Base-by-base conservation (phyloP, 331 rosid genomes). In the Cydonia oblonga region DNA sequence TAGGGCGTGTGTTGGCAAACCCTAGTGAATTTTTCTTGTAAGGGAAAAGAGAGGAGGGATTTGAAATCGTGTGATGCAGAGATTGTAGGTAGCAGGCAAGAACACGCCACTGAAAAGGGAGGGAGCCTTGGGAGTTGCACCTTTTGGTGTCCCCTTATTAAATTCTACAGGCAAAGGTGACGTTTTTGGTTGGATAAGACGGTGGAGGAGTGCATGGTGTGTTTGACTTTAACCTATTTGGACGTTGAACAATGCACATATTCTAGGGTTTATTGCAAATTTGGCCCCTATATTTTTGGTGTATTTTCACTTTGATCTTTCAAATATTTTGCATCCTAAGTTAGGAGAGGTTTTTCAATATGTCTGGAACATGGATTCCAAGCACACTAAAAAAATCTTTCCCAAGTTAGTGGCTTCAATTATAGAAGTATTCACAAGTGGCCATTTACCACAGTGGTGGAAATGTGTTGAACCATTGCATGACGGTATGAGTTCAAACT, bases 61-160 rank as follows among this genome's bases (percentile, higher is more conserved):
- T n/a, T n/a, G n/a, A n/a, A n/a, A n/a, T n/a, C n/a, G n/a, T n/a
- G n/a, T n/a, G n/a, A n/a, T n/a, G n/a, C n/a, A n/a, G n/a, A n/a
- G n/a, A n/a, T n/a, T n/a, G n/a, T n/a, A 23, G 57, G 18, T 14
- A 9, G 26, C 63, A 42, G n/a, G n/a, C 25, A 18, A n/a, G 1
- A 30, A 35, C 74, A 68, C 56, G 75, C 42, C 44, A 57, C 58
- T 20, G 20, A 19, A 30, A 16, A 16, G 20, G 54, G 9, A 1
- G 4, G 22, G 5, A 22, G 3, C 77, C 77, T 83, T 49, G 87
- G 87, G 82, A 80, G 54, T 71, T 80, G 80, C 64, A 54, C 20
- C 52, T 60, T 74, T 74, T 57, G 71, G 54, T 49, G 77, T 77
- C 22, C 23, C 33, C 65, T 16, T 63, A 62, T 15, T 79, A 57